Base-by-base conservation (phyloP, 2,329 filamentous ascomycete genomes). In the Didymella glomerata region DNA sequence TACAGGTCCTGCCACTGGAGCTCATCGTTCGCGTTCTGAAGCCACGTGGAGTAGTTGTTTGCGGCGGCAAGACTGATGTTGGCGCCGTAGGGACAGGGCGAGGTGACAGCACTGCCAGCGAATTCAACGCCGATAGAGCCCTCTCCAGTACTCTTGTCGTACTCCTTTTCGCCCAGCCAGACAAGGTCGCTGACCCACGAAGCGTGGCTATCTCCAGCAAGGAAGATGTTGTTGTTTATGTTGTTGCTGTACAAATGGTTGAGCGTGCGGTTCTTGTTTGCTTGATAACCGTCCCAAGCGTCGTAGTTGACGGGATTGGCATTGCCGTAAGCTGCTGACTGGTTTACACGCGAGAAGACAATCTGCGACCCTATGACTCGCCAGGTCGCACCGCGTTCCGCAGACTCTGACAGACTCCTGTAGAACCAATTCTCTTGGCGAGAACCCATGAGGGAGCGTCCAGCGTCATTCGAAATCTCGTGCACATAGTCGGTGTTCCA, bases 1-100 rank as follows among this genome's bases (percentile, higher is more conserved):
- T 90, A 92, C 8, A 87, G 74, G 57, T 92, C 89, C 66, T 88
- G 86, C 90, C 89, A 92, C 68, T 90, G 87, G 46, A 92, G 79
- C 73, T 90, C 87, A 0, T 80, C 77, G 73, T 90, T 92, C 22
- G 81, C 76, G 42, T 70, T 70, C 27, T 76, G 60, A 16, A 76
- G 63, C 57, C 66, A 68, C 24, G 55, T 57, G 14, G 75, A 73
- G 58, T 69, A 68, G 48, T 79, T 78, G 62, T 87, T 82, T 1
- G 85, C 85, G 1, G 74, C 72, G 0, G 76, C 77, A 46, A 87
- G 80, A 3, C 82, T 82, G 55, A 87, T 86, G 70, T 85, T 86
- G 49, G 84, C 82, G 13, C 88, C 88, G n/a, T 79, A 81, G 0
- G 86, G 83, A 30, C 82, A 84, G 1, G 83, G 82, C 11, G 84